Percentiles rank a stretch among this genome's conserved stretches.
These are phyloP conservation scores for Pythium guiyangense DNA, from an alignment of 352 stramenopile genomes.

Conservation along the genomic window DNA sequence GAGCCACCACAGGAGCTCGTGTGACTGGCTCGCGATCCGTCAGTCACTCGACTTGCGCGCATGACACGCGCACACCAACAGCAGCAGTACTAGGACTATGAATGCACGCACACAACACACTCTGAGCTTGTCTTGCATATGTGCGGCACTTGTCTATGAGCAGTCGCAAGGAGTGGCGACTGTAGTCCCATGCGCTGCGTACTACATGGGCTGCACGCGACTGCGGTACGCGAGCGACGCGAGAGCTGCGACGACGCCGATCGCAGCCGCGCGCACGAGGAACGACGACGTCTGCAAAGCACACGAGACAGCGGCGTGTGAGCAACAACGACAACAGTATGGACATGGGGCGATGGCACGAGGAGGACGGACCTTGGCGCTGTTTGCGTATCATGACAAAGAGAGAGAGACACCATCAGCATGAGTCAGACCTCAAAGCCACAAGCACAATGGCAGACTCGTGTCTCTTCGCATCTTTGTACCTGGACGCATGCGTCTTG, in stretches of 20 bases:
- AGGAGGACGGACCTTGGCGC: too few relatives aligned
- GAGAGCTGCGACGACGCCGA: conserved; percentile 11
- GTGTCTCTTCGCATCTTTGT: too few relatives aligned
- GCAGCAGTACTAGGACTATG: background rate
- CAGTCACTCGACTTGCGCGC: background rate
- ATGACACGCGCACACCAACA: background rate
- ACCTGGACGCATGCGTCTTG: conserved; percentile 2
- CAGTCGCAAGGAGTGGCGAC: too few relatives aligned
- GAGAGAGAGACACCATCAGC: too few relatives aligned
- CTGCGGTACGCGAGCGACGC: conserved; percentile 12
- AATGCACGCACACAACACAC: background rate
- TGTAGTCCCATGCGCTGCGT: too few relatives aligned
- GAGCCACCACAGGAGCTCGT: background rate
- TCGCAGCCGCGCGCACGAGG: conserved; percentile 7
- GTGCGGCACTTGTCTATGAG: too few relatives aligned
- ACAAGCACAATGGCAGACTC: too few relatives aligned
- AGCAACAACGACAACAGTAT: too few relatives aligned
- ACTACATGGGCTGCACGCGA: conserved; percentile 15
- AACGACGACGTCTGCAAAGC: conserved; percentile 11
- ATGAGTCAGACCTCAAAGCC: too few relatives aligned
- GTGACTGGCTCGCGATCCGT: too few relatives aligned
- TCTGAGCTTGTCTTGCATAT: background rate
- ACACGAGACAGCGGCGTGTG: too few relatives aligned
- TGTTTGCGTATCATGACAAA: too few relatives aligned
- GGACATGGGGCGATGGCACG: background rate